Conservation (phyloP, 108 stramenopile species). For the Nitzschia sp. region DNA sequence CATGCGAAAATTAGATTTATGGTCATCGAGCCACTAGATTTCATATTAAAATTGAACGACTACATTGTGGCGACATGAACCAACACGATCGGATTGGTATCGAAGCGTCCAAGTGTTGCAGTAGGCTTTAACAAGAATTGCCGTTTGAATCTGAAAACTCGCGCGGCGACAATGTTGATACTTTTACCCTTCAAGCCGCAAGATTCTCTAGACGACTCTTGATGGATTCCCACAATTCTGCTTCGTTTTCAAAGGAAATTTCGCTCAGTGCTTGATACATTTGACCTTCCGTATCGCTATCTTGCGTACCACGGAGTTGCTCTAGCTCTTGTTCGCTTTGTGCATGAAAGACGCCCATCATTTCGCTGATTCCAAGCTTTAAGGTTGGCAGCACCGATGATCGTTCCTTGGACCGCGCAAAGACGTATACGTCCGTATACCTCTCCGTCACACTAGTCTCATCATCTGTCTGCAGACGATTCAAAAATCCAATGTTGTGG, state of each 20-base stretch:
- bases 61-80: no score
- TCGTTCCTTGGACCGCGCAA: slow-evolving; percentile 51
- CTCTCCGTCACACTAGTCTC: slow-evolving; percentile 18
- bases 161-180: no score
- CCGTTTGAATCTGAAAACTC: no score
- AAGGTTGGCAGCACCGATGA: slow-evolving; percentile 23
- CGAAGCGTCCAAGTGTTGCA: no score
- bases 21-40: no score
- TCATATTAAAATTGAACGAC: no score
- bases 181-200: neutral
- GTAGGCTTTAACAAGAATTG: no score
- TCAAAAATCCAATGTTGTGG: slow-evolving; percentile 45
- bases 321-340: slow-evolving; percentile 46
- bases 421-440: slow-evolving; percentile 40
- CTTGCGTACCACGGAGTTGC: slow-evolving; percentile 1
- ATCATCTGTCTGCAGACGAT: slow-evolving; percentile 35
- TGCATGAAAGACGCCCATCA: slow-evolving; percentile 63
- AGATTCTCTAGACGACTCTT: slow-evolving; percentile 6
- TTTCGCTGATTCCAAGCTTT: slow-evolving; percentile 54
- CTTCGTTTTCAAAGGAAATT: slow-evolving; percentile 28
- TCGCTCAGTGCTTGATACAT: slow-evolving; percentile 37
- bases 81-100: no score
- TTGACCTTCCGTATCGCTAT: slow-evolving; percentile 1
- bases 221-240: slow-evolving; percentile 27
- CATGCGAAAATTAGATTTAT: no score